Base-by-base conservation (phyloP, 1,284 basidiomycete species). In the Papiliotrema terrestris region DNA sequence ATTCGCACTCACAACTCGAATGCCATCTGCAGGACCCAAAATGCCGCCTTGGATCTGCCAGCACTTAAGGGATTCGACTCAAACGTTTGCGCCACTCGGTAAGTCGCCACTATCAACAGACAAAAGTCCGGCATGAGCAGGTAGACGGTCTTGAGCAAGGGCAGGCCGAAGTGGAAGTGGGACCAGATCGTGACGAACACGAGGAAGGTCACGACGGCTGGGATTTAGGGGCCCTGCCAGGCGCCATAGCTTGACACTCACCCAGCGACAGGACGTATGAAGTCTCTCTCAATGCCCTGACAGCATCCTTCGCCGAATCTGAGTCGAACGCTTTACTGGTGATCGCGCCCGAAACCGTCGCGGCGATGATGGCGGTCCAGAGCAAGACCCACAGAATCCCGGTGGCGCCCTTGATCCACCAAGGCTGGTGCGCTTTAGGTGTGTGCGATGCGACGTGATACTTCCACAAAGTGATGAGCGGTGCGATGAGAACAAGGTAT, bases 401-500 rank as follows among this genome's bases (percentile, higher is more conserved):
- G n/a, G n/a, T n/a, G n/a, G n/a, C n/a, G n/a, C n/a, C n/a, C n/a
- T n/a, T n/a, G n/a, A n/a, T n/a, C n/a, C n/a, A n/a, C n/a, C n/a
- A n/a, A n/a, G n/a, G n/a, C n/a, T n/a, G n/a, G n/a, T n/a, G n/a
- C n/a, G n/a, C n/a, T n/a, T n/a, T n/a, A n/a, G n/a, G n/a, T n/a
- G n/a, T n/a, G n/a, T n/a, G 54, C 54, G 8, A 49, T 23, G 42
- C 29, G 22, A 65, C 46, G 35, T 57, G 56, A 1, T 55, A 38
- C 37, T 50, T 36, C 60, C 60, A 65, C 25, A 62, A 22, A 35
- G 49, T 43, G 22, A 62, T 45, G 15, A 59, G 20, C 6, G 63
- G 61, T 20, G 54, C 60, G 41, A 65, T 54, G 37, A 65, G 46
- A 50, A 65, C 54, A 20, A 60, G 52, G 42, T 54, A 62, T 1